phyloP scores from a whole-genome alignment of 2,329 filamentous ascomycete species.

The Ophiostoma piceae region DNA sequence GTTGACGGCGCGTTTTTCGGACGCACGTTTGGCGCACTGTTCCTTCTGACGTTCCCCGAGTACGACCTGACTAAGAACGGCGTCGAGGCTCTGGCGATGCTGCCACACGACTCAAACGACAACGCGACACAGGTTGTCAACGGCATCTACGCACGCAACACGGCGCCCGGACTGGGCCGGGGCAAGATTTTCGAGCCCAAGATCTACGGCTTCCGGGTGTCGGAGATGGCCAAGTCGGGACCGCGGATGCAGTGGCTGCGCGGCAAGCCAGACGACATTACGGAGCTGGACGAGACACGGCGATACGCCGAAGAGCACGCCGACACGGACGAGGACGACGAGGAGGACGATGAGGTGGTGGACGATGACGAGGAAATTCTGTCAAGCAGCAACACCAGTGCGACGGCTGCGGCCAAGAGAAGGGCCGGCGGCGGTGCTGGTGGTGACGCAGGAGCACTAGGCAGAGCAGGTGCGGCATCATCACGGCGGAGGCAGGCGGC shows the following conservation, averaged over 20 bases:
- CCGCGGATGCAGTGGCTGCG: slow-evolving; percentile 97
- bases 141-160: slow-evolving; percentile 78
- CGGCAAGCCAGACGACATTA: slow-evolving; percentile 72
- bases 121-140: slow-evolving; percentile 53
- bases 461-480: slow-evolving; percentile 25
- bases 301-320: slow-evolving; percentile 49
- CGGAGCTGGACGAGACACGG: slow-evolving; percentile 75
- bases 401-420: slow-evolving; percentile 30
- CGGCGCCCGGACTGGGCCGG: slow-evolving; percentile 77
- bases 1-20: slow-evolving; percentile 98
- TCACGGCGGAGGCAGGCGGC: slow-evolving; percentile 11
- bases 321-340: slow-evolving; percentile 53
- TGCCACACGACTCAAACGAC: slow-evolving; percentile 24
- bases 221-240: slow-evolving; percentile 80
- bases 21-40: slow-evolving; percentile 91
- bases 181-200: slow-evolving; percentile 87
- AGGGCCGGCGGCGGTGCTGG: not conserved
- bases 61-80: slow-evolving; percentile 77
- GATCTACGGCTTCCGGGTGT: slow-evolving; percentile 95
- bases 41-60: slow-evolving; percentile 97
- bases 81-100: slow-evolving; percentile 48
- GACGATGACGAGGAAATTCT: slow-evolving; percentile 51
- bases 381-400: slow-evolving; percentile 37
- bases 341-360: slow-evolving; percentile 48
- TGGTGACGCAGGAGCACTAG: slow-evolving; percentile 28